phyloP scores from a whole-genome alignment of 2,329 filamentous ascomycete species.

The Metarhizium humberi region DNA sequence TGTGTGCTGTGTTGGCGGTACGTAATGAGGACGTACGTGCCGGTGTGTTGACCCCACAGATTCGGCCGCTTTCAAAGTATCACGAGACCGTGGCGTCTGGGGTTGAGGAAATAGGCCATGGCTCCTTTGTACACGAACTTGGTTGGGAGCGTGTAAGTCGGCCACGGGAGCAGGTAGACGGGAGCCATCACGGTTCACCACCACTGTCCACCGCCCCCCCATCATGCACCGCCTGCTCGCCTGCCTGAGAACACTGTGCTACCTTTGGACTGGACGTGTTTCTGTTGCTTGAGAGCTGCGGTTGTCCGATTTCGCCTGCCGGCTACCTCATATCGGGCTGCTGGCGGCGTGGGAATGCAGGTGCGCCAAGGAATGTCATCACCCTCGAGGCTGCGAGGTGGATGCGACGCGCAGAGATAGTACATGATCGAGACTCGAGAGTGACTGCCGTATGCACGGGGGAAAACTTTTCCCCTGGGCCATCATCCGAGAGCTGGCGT shows the following conservation, averaged over 20 bases:
- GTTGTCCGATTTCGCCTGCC: background rate
- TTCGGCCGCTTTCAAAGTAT: background rate
- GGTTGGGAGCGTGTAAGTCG: background rate
- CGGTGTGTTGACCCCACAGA: background rate
- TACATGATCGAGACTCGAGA: background rate
- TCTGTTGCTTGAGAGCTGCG: background rate
- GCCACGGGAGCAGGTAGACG: too few species aligned
- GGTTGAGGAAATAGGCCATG: background rate
- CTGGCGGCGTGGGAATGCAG: too few species aligned
- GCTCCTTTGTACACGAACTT: background rate
- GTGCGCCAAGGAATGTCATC: background rate
- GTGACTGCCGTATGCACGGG: background rate
- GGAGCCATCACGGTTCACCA: background rate
- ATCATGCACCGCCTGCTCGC: background rate
- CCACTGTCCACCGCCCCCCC: background rate
- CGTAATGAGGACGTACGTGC: background rate
- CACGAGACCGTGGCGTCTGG: slow-evolving; percentile 2
- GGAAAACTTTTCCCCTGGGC: background rate
- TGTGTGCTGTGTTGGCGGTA: background rate
- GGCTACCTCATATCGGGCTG: too few species aligned
- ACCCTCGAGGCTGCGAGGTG: background rate
- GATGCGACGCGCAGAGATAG: background rate
- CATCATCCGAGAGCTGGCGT: too few species aligned
- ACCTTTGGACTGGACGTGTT: background rate
- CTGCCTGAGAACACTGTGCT: background rate